These are phyloP conservation scores for Solanum lycopersicoides DNA, from an alignment of 257 asterid species.

Conservation along the genomic window DNA sequence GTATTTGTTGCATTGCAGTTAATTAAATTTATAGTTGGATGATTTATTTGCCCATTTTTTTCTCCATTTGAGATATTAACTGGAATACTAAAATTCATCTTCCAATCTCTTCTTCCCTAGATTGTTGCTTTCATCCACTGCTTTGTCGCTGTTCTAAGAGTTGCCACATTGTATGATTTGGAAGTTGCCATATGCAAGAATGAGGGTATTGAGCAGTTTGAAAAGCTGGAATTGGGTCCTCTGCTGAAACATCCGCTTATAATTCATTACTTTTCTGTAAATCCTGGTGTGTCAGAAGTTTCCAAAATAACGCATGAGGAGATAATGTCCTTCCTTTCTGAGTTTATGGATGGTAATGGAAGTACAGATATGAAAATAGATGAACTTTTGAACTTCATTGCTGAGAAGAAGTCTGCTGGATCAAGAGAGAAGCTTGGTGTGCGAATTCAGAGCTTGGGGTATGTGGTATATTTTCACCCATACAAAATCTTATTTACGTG, in stretches of 20 bases:
- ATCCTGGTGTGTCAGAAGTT: conserved; percentile 45
- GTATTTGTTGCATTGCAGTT: background rate
- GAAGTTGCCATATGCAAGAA: conserved; percentile 70
- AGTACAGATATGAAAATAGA: conserved; percentile 31
- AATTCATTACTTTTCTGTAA: conserved; percentile 52
- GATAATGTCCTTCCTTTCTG: conserved; percentile 51
- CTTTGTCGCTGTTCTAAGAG: conserved; percentile 70
- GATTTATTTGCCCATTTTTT: background rate
- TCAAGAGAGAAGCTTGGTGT: conserved; percentile 59
- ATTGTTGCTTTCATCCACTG: conserved; percentile 78
- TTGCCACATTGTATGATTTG: conserved; percentile 68
- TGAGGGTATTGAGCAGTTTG: conserved; percentile 63
- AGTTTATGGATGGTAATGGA: conserved; percentile 36
- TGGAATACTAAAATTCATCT: background rate
- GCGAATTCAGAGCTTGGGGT: conserved; percentile 74
- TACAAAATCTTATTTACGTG: background rate
- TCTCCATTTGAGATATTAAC: background rate
- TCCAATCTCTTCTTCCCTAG: conserved; percentile 15
- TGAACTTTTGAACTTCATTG: conserved; percentile 55
- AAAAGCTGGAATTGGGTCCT: conserved; percentile 87
- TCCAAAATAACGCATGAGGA: conserved; percentile 57
- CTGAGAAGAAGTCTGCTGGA: conserved; percentile 37
- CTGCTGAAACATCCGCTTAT: conserved; percentile 69
- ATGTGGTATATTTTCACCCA: conserved; percentile 15
- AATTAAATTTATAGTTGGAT: background rate